Conservation (phyloP, 148 eudicot genomes). For the Tetragonia tetragonoides region DNA sequence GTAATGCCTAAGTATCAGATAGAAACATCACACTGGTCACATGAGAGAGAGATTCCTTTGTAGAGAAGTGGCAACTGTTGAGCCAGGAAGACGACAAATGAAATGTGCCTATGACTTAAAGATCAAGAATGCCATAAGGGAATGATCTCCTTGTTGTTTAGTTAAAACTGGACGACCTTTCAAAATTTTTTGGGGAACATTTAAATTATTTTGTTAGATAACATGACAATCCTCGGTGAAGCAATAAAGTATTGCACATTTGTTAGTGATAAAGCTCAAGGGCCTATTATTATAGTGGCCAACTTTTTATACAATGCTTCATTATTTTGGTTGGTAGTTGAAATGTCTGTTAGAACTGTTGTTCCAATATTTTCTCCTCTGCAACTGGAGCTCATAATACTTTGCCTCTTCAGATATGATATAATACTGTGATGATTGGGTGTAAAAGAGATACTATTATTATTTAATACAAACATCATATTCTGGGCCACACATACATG, state of each 20-base stretch:
- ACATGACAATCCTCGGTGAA: slow-evolving; percentile 23
- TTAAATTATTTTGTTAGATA: slow-evolving; percentile 19
- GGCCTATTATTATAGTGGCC: slow-evolving; percentile 19
- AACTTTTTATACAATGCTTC: slow-evolving; percentile 18
- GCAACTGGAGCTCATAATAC: slow-evolving; percentile 25
- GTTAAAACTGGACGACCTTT: slow-evolving; percentile 27
- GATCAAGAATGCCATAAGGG: slow-evolving; percentile 32
- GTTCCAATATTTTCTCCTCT: slow-evolving; percentile 29
- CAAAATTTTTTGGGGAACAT: slow-evolving; percentile 10
- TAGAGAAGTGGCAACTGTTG: slow-evolving; percentile 19
- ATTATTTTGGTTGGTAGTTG: slow-evolving; percentile 42
- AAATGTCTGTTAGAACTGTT: slow-evolving; percentile 43
- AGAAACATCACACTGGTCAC: slow-evolving; percentile 31
- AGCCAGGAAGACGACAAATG: slow-evolving; percentile 30
- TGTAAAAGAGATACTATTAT: slow-evolving; percentile 20
- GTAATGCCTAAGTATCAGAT: slow-evolving; percentile 21
- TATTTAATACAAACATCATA: slow-evolving; percentile 21
- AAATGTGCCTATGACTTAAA: slow-evolving; percentile 34
- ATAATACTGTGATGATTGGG: slow-evolving; percentile 41
- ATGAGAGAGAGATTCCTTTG: slow-evolving; percentile 38
- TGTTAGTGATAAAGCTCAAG: slow-evolving; percentile 10
- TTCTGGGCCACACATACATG: slow-evolving; percentile 23
- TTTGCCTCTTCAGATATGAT: slow-evolving; percentile 28
- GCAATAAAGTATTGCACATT: slow-evolving; percentile 27
- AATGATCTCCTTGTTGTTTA: slow-evolving; percentile 39